Percentiles rank a stretch among this genome's conserved stretches.
Evolutionary conservation across 192 early-diverging fungal genomes (phyloP).

Genomic region (Coemansia sp.): DNA sequence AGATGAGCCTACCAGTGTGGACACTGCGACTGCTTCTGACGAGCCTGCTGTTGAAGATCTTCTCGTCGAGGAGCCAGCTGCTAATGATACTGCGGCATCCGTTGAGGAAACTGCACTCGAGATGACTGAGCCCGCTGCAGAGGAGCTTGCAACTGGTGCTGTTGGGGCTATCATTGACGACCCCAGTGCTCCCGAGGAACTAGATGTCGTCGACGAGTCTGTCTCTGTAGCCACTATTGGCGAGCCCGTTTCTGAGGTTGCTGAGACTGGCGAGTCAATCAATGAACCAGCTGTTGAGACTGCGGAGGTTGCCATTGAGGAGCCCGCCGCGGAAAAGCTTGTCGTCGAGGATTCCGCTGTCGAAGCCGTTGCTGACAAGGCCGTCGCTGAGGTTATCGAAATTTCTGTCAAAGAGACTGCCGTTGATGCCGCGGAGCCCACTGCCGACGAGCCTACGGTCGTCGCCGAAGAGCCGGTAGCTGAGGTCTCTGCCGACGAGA

Average conservation of each 20-base stretch:
- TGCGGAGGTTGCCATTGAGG: background rate
- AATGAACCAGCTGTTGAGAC: background rate
- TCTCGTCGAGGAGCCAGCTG: background rate
- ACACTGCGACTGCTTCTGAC: background rate
- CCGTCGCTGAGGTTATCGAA: too few species aligned
- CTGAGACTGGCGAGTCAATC: background rate
- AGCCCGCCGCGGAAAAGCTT: background rate
- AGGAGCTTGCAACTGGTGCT: background rate
- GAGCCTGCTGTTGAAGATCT: background rate
- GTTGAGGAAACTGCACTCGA: background rate
- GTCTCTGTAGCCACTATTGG: background rate
- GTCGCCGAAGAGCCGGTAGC: too few species aligned
- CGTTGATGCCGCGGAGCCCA: background rate
- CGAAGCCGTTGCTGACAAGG: background rate
- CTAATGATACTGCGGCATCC: background rate
- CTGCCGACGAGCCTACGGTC: too few species aligned
- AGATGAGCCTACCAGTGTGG: background rate
- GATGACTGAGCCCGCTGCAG: background rate
- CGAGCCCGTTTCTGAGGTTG: background rate
- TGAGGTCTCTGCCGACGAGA: too few species aligned
- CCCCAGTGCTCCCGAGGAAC: background rate
- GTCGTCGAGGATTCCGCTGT: too few species aligned
- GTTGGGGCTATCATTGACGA: too few species aligned
- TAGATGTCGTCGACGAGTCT: background rate
- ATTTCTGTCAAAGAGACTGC: too few species aligned